Evolutionary conservation across 352 stramenopile genomes (phyloP), one percentile per base, ranked within the genome.

Genomic region (Chrysophaeum taylorii): DNA sequence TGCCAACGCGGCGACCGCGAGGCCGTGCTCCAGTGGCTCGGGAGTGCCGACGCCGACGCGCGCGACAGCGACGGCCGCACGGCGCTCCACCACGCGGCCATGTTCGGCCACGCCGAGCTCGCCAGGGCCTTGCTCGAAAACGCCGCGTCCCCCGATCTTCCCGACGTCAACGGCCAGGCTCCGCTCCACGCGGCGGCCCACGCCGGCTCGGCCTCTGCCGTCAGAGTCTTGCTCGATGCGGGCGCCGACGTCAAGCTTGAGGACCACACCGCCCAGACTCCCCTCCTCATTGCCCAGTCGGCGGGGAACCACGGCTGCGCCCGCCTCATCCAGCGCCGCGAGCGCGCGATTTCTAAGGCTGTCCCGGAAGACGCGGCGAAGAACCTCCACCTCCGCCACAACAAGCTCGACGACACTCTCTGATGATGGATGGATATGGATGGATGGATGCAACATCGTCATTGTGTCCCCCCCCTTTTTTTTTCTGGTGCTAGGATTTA

Each of bases 1-100:
- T 25, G 27, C 12, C 27, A 36, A 15, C 52, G 33, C 5, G 52
- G 52, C 52, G 52, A 63, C 27, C 27, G 33, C 4, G 27, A 31
- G 9, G 27, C 52, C 9, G 52, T 63, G 27, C 33, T 63, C 27
- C 52, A 63, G 52, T 63, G 52, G 52, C 50, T 61, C 50, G n/a
- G 27, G 7, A 14, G 2, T 25, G 52, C 27, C 25, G 12, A 39
- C 27, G 27, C 29, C 52, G n/a, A 63, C 52, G 52, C 52, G 5
- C 27, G 27, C 52, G 52, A 63, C 52, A 14, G 27, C 5, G 52
- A 63, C 52, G 25, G 29, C 5, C 14, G n/a, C 27, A 63, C 52
- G 5, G 52, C 52, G 7, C 25, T 38, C 9, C 52, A 63, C 52
- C 52, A 63, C 52, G 52, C 52, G 9, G 12, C 5, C 52, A n/a